A percentile compares a stretch with the other conserved stretches of the same genome.
These are phyloP conservation scores for Podospora appendiculata DNA, from an alignment of 495 filamentous ascomycete species.

Conservation along the genomic window DNA sequence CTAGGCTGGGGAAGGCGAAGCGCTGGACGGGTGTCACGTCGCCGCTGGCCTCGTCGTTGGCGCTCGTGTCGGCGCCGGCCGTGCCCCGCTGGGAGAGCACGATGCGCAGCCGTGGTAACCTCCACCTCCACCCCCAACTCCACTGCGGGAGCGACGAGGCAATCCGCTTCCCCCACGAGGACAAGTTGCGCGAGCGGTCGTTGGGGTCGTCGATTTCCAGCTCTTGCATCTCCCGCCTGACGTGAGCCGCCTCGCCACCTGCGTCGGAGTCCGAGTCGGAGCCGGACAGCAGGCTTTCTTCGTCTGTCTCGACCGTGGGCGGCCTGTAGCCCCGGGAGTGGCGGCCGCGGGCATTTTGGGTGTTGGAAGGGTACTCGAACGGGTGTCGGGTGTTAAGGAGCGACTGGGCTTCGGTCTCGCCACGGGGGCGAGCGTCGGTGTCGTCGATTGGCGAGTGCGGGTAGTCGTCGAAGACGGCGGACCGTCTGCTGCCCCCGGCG, in stretches of 20 bases:
- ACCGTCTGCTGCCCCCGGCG: conserved; percentile 25
- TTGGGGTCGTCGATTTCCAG: conserved; percentile 79
- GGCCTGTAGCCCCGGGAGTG: conserved; percentile 53
- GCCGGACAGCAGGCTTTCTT: conserved; percentile 26
- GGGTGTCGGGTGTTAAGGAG: conserved; percentile 41
- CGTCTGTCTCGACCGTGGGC: conserved; percentile 62
- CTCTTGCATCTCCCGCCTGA: conserved; percentile 78
- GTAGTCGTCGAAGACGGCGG: conserved; percentile 7
- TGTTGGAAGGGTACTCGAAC: conserved; percentile 19
- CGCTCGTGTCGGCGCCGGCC: conserved; percentile 1
- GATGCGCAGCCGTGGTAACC: conserved; percentile 35
- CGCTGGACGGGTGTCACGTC: conserved; percentile 5
- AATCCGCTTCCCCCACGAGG: conserved; percentile 46
- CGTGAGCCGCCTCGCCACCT: conserved; percentile 42
- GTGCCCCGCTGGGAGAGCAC: conserved; percentile 15
- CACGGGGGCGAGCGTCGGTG: conserved; percentile 4
- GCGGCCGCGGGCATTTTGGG: conserved; percentile 25
- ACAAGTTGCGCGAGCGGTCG: conserved; percentile 26
- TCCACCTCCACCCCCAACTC: conserved; percentile 41
- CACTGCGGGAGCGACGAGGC: conserved; percentile 31
- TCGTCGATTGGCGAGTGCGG: conserved; percentile 30
- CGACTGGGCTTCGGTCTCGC: conserved; percentile 46
- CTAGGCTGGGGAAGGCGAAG: conserved; percentile 16
- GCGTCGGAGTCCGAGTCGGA: conserved; percentile 34
- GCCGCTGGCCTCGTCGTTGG: background rate